These are phyloP conservation scores for Nitzschia palea DNA, from an alignment of 108 stramenopile genomes.

Conservation along the genomic window DNA sequence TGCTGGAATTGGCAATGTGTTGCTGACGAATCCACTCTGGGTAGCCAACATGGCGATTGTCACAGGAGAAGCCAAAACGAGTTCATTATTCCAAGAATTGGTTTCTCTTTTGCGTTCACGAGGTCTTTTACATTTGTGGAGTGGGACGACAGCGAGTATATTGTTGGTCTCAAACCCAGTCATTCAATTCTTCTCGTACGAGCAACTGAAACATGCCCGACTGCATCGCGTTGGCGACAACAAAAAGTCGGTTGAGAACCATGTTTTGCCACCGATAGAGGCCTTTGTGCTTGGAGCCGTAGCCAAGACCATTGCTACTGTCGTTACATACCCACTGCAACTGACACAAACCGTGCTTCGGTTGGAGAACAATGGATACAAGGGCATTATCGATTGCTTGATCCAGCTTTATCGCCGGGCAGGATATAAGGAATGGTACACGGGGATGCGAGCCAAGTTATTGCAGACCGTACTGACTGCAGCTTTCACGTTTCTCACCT, in stretches of 20 bases:
- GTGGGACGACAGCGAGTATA: constrained; percentile 77
- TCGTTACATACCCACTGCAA: constrained; percentile 90
- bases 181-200: constrained; percentile 92
- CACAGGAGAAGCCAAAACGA: constrained; percentile 35
- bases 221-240: background rate
- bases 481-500: constrained; percentile 86
- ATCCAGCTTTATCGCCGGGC: constrained; percentile 56
- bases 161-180: constrained; percentile 92
- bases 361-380: constrained; percentile 37
- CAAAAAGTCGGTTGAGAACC: background rate
- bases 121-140: constrained; percentile 63
- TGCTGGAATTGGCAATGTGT: constrained; percentile 75
- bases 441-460: constrained; percentile 91
- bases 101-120: constrained; percentile 35
- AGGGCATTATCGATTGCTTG: constrained; percentile 74
- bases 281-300: constrained; percentile 88
- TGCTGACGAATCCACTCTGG: constrained; percentile 85
- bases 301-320: constrained; percentile 87
- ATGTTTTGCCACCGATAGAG: constrained; percentile 52
- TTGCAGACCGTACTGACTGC: constrained; percentile 90
- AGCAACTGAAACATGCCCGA: constrained; percentile 58
- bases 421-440: constrained; percentile 65
- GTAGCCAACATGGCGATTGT: constrained; percentile 77
- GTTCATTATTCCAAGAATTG: constrained; percentile 44
- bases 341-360: constrained; percentile 56